A percentile compares a stretch with the other conserved stretches of the same genome.
Conservation (phyloP, 805 yeast species). For the Lipomyces chichibuensis region DNA sequence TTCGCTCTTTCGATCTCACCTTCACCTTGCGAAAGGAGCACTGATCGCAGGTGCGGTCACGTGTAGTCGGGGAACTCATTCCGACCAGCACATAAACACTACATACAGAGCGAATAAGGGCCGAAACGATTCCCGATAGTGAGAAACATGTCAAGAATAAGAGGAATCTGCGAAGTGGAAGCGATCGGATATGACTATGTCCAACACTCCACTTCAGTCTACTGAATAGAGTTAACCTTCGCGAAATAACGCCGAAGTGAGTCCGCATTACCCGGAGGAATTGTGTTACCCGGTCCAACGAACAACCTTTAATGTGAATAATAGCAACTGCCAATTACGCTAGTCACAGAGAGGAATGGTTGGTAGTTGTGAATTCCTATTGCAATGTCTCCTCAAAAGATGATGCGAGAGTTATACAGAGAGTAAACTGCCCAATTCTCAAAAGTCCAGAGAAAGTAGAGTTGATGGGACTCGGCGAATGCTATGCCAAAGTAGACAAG, state of each 20-base stretch:
- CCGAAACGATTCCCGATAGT: not conserved
- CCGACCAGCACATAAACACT: not conserved
- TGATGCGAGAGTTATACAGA: too few species aligned
- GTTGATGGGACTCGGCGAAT: too few species aligned
- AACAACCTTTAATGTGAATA: too few species aligned
- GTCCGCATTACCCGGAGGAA: not conserved
- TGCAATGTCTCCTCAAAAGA: too few species aligned
- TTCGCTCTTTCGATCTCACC: not conserved
- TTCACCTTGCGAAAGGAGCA: slow-evolving; percentile 13
- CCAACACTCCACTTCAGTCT: not conserved
- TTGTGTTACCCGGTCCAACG: too few species aligned
- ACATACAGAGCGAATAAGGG: not conserved
- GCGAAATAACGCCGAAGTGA: not conserved
- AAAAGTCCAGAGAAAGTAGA: too few species aligned
- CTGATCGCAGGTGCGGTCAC: slow-evolving; percentile 10
- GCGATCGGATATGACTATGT: not conserved
- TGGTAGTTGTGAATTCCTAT: too few species aligned
- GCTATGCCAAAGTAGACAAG: too few species aligned
- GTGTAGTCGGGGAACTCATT: not conserved
- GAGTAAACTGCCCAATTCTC: too few species aligned
- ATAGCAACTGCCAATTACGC: too few species aligned
- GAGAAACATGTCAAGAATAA: not conserved
- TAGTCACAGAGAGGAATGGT: too few species aligned
- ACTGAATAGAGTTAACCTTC: not conserved
- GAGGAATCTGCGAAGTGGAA: not conserved